Evolutionary conservation across 2,329 filamentous ascomycete species (phyloP), one percentile per base, ranked within the genome.

Genomic region (Diaporthe vaccinii): DNA sequence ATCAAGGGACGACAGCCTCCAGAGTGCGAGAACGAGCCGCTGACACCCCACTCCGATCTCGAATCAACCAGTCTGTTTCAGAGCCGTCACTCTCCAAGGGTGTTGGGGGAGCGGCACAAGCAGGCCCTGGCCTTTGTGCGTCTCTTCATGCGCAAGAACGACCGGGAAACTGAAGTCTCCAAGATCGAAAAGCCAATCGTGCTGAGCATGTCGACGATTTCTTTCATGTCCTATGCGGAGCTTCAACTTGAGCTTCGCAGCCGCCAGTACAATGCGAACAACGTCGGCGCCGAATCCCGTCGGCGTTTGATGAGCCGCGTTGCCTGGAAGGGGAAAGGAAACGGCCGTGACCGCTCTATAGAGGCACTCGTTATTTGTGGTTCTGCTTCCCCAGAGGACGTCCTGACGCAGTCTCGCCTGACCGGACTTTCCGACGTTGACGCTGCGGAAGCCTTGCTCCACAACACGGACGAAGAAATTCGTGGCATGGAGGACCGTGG

Each of bases 101-200:
- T 83, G 41, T 82, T 84, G 1, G 61, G 76, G 1, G 82, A 85
- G 17, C 80, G 86, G 1, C 83, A 86, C 39, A 55, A 77, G 9
- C 83, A 85, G 34, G 84, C 88, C 55, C 88, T 92, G 78, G 84
- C 85, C 17, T 84, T 93, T 39, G 83, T 93, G 76, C 90, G 91
- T 81, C 86, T 89, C 70, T 92, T 91, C 79, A 87, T 88, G 72
- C 85, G 91, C 6, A 80, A 82, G 20, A 92, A 86, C 74, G 76
- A 78, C 2, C 78, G 84, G 9, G 80, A 83, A 36, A 70, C 76
- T 9, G 61, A 78, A 3, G 59, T 79, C 3, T 82, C 46, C 72
- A 77, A 3, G 62, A 74, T 79, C 0, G 76, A 78, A 70, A 78
- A 77, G 72, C 71, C 83, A 2, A 44, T 83, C 34, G 79, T 84